phyloP scores from a whole-genome alignment of 352 stramenopile species.

The Elongisporangium prolatum region DNA sequence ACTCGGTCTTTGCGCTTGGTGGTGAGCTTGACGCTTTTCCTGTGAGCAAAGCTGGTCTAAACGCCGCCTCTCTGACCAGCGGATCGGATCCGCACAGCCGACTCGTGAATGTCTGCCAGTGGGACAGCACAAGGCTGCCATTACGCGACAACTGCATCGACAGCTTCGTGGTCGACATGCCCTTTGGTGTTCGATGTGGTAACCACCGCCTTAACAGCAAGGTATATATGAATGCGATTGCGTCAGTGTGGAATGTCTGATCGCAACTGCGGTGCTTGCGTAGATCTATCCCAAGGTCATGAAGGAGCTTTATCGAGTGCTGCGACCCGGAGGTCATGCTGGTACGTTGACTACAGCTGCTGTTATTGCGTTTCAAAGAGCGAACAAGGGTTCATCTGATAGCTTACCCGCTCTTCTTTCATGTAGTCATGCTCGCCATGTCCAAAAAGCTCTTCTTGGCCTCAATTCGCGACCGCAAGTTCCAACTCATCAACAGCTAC shows the following conservation, averaged over 20 bases:
- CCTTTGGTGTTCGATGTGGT: conserved; percentile 70
- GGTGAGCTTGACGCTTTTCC: conserved; percentile 58
- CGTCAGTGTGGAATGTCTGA: too few relatives aligned
- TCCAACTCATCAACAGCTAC: conserved; percentile 37
- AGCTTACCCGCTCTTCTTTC: background rate
- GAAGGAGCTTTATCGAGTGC: conserved; percentile 58
- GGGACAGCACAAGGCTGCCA: conserved; percentile 56
- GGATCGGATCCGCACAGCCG: background rate
- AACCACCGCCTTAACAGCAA: conserved; percentile 68
- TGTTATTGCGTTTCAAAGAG: background rate
- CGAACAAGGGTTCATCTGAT: background rate
- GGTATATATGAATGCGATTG: too few relatives aligned
- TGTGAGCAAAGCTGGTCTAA: conserved; percentile 47
- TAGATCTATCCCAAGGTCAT: conserved; percentile 77
- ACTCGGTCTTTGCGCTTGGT: conserved; percentile 56
- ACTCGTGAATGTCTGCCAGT: conserved; percentile 51
- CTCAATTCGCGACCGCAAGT: conserved; percentile 34
- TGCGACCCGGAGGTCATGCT: conserved; percentile 47
- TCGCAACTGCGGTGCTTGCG: background rate
- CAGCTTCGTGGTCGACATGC: conserved; percentile 72
- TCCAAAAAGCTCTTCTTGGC: conserved; percentile 75
- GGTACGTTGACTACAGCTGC: conserved; percentile 12
- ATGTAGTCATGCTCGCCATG: conserved; percentile 64
- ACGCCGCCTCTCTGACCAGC: conserved; percentile 13
- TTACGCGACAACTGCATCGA: conserved; percentile 52